These are phyloP conservation scores for Licmophora abbreviata DNA, from an alignment of 108 stramenopile genomes.

Conservation along the genomic window DNA sequence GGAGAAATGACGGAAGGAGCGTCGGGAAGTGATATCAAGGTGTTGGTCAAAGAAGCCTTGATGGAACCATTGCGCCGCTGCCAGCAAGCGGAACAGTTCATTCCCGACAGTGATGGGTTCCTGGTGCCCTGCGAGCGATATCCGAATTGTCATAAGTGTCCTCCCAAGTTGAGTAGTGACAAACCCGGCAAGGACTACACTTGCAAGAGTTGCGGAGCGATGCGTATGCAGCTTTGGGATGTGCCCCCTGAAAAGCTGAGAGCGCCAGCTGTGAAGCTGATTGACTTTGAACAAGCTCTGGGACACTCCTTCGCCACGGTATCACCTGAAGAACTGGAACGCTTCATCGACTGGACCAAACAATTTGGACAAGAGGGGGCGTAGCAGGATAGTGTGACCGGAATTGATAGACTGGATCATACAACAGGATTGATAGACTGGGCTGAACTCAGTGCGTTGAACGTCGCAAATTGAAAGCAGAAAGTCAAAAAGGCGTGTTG, in stretches of 20 bases:
- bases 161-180: slow-evolving; percentile 76
- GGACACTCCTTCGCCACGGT: slow-evolving; percentile 77
- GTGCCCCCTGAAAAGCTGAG: slow-evolving; percentile 75
- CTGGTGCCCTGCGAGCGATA: slow-evolving; percentile 73
- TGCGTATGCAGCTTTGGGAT: slow-evolving; percentile 90
- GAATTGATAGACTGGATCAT: too few species aligned
- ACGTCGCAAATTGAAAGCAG: too few species aligned
- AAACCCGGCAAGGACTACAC: slow-evolving; percentile 57
- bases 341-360: slow-evolving; percentile 92
- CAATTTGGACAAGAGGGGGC: slow-evolving; percentile 97
- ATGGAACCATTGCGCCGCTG: slow-evolving; percentile 95
- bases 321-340: slow-evolving; percentile 84
- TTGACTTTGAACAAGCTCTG: slow-evolving; percentile 77
- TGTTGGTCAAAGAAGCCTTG: slow-evolving; percentile 94
- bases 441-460: too few species aligned
- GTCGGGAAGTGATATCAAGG: slow-evolving; percentile 90
- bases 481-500: too few species aligned
- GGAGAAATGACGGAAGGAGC: slow-evolving; percentile 82
- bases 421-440: too few species aligned
- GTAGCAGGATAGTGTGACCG: slow-evolving; percentile 20
- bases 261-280: slow-evolving; percentile 57
- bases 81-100: slow-evolving; percentile 92
- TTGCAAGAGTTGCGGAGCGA: slow-evolving; percentile 83
- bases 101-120: slow-evolving; percentile 39
- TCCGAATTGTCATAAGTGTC: slow-evolving; percentile 89